Evolutionary conservation across 1,284 basidiomycete genomes (phyloP).

Genomic region (Tylopilus orsonianus): DNA sequence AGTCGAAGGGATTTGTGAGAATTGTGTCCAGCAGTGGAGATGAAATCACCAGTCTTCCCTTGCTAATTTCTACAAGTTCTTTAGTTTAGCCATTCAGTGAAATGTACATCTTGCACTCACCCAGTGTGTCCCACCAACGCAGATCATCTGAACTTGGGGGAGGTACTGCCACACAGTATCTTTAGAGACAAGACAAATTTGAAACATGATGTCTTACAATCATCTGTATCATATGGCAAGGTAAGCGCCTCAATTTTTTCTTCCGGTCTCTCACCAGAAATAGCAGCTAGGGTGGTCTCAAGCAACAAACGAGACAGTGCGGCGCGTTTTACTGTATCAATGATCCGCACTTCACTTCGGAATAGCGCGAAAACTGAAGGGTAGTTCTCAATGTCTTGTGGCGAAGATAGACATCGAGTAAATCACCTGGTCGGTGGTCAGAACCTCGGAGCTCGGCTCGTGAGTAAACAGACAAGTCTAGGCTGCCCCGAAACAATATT

Average conservation of each 20-base stretch:
- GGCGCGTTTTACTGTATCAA: slow-evolving; percentile 76
- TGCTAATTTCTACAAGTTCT: slow-evolving; percentile 51
- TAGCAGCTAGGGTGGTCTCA: slow-evolving; percentile 57
- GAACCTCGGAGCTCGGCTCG: slow-evolving; percentile 84
- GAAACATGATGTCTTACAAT: slow-evolving; percentile 30
- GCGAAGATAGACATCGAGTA: not conserved
- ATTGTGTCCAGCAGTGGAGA: slow-evolving; percentile 42
- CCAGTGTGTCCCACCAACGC: slow-evolving; percentile 75
- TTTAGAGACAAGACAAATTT: slow-evolving; percentile 10
- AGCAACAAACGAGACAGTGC: slow-evolving; percentile 70
- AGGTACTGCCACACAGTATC: slow-evolving; percentile 52
- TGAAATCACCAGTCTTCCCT: slow-evolving; percentile 49
- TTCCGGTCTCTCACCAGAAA: slow-evolving; percentile 65
- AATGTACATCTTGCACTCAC: slow-evolving; percentile 38
- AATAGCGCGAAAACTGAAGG: slow-evolving; percentile 81
- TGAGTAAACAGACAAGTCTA: slow-evolving; percentile 67
- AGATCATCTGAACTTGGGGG: slow-evolving; percentile 73
- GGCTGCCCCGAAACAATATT: slow-evolving; percentile 81
- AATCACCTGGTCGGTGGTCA: slow-evolving; percentile 87
- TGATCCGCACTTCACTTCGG: slow-evolving; percentile 70
- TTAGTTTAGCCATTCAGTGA: slow-evolving; percentile 3
- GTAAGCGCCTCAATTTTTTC: slow-evolving; percentile 62
- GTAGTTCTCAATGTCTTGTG: not conserved
- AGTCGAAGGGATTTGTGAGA: slow-evolving; percentile 68
- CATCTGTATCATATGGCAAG: slow-evolving; percentile 41